Base-by-base conservation (phyloP, 371 early-diverging fungal species). In the Mortierella sp. region DNA sequence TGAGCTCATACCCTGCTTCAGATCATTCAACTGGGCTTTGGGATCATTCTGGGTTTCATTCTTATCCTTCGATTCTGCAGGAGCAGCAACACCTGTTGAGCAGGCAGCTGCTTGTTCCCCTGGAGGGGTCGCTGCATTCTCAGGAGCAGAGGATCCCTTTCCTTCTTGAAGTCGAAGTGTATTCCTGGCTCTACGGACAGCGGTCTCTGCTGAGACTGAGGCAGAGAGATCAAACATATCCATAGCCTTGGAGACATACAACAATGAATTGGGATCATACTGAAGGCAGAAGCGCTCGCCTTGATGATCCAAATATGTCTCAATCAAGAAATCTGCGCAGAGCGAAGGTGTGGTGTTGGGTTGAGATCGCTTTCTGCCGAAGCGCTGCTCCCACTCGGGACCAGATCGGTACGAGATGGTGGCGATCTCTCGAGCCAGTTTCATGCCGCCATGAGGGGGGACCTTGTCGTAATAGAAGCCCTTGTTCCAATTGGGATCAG, bases 201-300 rank as follows among this genome's bases (percentile, higher is more conserved):
- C 72, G 1, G 93, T 83, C 49, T 85, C 83, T 12, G 84, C 77
- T 0, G 87, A 77, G 32, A 86, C 77, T 6, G 92, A 88, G 2
- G 83, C 80, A 22, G 93, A 92, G 88, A 98, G 92, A 84, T 98
- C 97, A 87, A 97, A 98, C 90, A 97, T 90, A 77, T 98, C 98
- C 98, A 97, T 97, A 37, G 98, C 97, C 80, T 97, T 97, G 60
- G 96, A 96, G 39, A 98, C 92, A 77, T 97, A 98, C 5, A 98
- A 78, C 18, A 97, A 84, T 1, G 97, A 96, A 78, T 98, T 98
- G 72, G 98, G 90, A 64, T 98, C 98, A 84, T 97, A 98, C 79
- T 96, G 92, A 60, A 95, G 76, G 77, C 96, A 96, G 85, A 95
- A 98, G 35, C 93, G 88, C 77, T 97, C 97, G 62, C 97, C 96